Conservation (phyloP, 2,329 filamentous ascomycete genomes). For the Pleurostoma richardsiae region DNA sequence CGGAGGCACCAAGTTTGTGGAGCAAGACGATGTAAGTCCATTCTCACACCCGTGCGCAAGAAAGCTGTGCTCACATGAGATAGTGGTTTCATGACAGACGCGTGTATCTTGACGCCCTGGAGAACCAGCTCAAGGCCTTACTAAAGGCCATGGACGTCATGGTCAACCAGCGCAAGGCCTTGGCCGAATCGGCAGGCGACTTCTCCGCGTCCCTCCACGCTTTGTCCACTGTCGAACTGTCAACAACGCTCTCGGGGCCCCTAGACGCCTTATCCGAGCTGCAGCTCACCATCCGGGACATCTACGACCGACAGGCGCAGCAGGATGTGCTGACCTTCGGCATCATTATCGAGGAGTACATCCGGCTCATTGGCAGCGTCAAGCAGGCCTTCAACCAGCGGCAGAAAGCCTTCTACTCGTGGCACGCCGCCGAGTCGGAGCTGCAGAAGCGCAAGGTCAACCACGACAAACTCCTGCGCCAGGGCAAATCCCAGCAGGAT, state of each 20-base stretch:
- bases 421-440: constrained; percentile 88
- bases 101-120: constrained; percentile 71
- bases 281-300: constrained; percentile 87
- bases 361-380: constrained; percentile 88
- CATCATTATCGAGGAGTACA: constrained; percentile 97
- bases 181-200: constrained; percentile 89
- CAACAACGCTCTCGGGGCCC: constrained; percentile 79
- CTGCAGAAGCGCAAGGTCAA: constrained; percentile 81
- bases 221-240: constrained; percentile 87
- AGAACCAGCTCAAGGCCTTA: constrained; percentile 74
- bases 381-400: constrained; percentile 90
- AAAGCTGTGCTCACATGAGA: constrained; percentile 7
- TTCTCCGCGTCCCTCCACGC: constrained; percentile 92
- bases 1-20: constrained; percentile 81
- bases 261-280: constrained; percentile 89
- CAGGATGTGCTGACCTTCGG: constrained; percentile 95
- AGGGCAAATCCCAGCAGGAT: constrained; percentile 94
- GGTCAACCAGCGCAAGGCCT: constrained; percentile 83
- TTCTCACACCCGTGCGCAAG: not conserved
- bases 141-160: constrained; percentile 94
- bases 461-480: constrained; percentile 91
- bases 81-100: constrained; percentile 97
- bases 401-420: constrained; percentile 92
- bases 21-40: constrained; percentile 82
- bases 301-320: constrained; percentile 94